These are phyloP conservation scores for Delphinella strobiligena DNA, from an alignment of 2,329 filamentous ascomycete species.

Conservation along the genomic window DNA sequence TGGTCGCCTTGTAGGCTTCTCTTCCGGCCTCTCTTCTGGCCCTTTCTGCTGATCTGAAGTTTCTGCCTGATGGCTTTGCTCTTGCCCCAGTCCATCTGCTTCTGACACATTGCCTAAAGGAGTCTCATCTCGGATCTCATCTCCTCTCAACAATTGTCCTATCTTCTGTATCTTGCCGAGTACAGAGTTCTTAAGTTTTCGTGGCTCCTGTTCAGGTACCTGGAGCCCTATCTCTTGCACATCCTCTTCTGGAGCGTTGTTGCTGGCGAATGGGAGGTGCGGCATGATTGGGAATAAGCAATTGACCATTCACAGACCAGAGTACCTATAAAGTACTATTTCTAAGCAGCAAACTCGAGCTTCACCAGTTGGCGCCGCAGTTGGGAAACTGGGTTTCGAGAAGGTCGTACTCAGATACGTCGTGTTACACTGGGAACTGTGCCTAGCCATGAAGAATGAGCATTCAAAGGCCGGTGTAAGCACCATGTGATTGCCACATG, in stretches of 20 bases:
- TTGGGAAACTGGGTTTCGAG: neutral
- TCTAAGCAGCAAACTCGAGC: neutral
- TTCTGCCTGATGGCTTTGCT: too few relatives aligned
- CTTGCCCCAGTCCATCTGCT: too few relatives aligned
- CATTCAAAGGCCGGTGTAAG: too few relatives aligned
- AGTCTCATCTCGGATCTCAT: too few relatives aligned
- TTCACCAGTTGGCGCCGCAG: neutral
- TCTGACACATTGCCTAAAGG: too few relatives aligned
- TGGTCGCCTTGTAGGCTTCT: constrained; percentile 12
- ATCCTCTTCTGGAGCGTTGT: constrained; percentile 11
- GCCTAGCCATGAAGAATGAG: too few relatives aligned
- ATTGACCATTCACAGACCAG: constrained; percentile 7
- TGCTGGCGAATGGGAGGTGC: constrained; percentile 19
- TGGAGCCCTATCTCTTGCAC: constrained; percentile 12
- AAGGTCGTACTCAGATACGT: neutral
- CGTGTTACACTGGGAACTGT: neutral
- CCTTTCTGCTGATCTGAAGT: constrained; percentile 14
- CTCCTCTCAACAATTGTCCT: constrained; percentile 28
- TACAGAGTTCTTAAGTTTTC: constrained; percentile 18
- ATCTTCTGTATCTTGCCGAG: constrained; percentile 20
- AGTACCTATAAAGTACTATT: neutral
- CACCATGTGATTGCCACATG: too few relatives aligned
- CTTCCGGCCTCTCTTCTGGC: constrained; percentile 12
- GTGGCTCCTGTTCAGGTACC: constrained; percentile 14
- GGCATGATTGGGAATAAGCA: constrained; percentile 17